Conservation (phyloP, 129 eudicot genomes). For the Mikania micrantha region DNA sequence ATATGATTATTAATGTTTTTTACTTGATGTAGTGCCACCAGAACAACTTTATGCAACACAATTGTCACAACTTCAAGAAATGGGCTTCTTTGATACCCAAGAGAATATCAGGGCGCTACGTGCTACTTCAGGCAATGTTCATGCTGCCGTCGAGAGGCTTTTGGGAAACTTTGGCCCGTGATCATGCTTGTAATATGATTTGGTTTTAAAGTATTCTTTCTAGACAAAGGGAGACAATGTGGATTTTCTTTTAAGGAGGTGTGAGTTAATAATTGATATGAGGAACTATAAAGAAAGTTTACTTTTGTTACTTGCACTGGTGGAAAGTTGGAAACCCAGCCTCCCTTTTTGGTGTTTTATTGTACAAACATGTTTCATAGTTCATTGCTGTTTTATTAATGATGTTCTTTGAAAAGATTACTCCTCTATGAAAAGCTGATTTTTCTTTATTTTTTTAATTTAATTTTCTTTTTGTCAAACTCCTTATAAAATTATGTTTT, state of each 20-base stretch:
- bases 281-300: constrained; percentile 19
- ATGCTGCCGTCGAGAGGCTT: constrained; percentile 96
- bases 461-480: too few relatives aligned
- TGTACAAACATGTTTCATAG: constrained; percentile 28
- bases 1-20: background rate
- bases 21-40: constrained; percentile 55
- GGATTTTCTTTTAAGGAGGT: constrained; percentile 21
- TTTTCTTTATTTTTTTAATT: too few relatives aligned
- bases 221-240: constrained; percentile 26
- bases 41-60: constrained; percentile 92
- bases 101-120: constrained; percentile 80
- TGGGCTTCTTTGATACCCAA: constrained; percentile 89
- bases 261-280: constrained; percentile 30
- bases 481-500: too few relatives aligned
- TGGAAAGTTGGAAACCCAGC: constrained; percentile 11
- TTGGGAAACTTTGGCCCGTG: constrained; percentile 73
- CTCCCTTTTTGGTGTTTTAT: constrained; percentile 19
- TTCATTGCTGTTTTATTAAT: constrained; percentile 18
- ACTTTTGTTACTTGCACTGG: constrained; percentile 7
- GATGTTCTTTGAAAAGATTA: constrained; percentile 4
- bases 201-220: constrained; percentile 32
- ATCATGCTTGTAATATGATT: constrained; percentile 28
- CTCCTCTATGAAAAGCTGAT: too few relatives aligned
- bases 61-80: constrained; percentile 84
- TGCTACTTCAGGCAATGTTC: constrained; percentile 83